phyloP scores from a whole-genome alignment of 2,329 filamentous ascomycete species.

The Botryosphaeria agaves region DNA sequence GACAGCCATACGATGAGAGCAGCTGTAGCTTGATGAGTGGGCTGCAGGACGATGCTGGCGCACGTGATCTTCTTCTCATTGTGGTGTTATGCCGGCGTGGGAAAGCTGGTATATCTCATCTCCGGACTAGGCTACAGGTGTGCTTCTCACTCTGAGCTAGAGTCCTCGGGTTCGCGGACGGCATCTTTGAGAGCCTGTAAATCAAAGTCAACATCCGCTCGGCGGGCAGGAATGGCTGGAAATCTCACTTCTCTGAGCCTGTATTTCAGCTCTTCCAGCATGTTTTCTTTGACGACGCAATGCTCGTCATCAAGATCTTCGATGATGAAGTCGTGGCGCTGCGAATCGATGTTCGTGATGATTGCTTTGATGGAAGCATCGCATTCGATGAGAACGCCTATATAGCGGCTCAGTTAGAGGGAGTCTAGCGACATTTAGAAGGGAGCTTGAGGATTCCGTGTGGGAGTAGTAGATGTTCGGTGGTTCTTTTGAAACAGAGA shows the following conservation, averaged over 20 bases:
- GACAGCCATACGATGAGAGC: no score
- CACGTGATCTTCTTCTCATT: no score
- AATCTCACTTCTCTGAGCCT: slow-evolving; percentile 46
- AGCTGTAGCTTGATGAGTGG: no score
- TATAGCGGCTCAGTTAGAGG: no score
- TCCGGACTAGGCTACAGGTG: no score
- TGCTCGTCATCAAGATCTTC: slow-evolving; percentile 66
- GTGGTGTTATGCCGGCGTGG: no score
- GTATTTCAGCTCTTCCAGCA: slow-evolving; percentile 48
- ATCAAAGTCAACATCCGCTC: neutral
- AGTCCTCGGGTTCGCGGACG: slow-evolving; percentile 18
- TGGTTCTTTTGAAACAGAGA: no score
- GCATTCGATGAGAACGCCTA: slow-evolving; percentile 60
- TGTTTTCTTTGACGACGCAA: slow-evolving; percentile 57
- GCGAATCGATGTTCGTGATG: slow-evolving; percentile 57
- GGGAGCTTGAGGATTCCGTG: no score
- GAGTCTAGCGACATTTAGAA: no score
- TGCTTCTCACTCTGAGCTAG: slow-evolving; percentile 18
- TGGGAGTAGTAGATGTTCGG: no score
- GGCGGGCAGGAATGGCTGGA: neutral
- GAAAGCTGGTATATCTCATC: no score
- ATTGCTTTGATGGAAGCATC: slow-evolving; percentile 81
- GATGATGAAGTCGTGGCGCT: slow-evolving; percentile 55
- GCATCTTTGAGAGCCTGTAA: slow-evolving; percentile 17
- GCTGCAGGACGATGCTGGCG: no score